A percentile compares a stretch with the other conserved stretches of the same genome.
These are phyloP conservation scores for Wickerhamomyces sydowiorum DNA, from an alignment of 805 yeast genomes.

Conservation along the genomic window DNA sequence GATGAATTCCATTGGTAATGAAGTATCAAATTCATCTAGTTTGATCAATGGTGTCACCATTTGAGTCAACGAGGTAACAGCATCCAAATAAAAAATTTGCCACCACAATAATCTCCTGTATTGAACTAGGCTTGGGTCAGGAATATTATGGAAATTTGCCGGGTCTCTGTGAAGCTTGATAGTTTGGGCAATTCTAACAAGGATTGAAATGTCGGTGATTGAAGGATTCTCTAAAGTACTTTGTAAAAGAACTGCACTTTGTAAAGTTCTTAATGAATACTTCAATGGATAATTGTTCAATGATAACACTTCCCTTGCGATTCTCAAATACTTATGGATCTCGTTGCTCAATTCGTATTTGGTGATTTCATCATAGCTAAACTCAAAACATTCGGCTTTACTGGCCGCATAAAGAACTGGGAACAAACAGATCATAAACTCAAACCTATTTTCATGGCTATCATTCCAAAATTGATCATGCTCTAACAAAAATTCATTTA, in stretches of 20 bases:
- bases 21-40: slow-evolving; percentile 48
- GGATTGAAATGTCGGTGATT: slow-evolving; percentile 48
- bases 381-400: slow-evolving; percentile 54
- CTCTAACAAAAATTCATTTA: slow-evolving; percentile 35
- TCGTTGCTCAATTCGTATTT: slow-evolving; percentile 32
- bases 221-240: slow-evolving; percentile 53
- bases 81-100: slow-evolving; percentile 57
- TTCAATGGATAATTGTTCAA: slow-evolving; percentile 47
- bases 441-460: slow-evolving; percentile 26
- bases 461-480: slow-evolving; percentile 47
- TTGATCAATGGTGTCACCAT: slow-evolving; percentile 49
- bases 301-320: slow-evolving; percentile 42
- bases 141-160: slow-evolving; percentile 41
- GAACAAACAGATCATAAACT: slow-evolving; percentile 43
- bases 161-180: slow-evolving; percentile 58
- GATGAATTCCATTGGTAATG: slow-evolving; percentile 44
- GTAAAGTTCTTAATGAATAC: slow-evolving; percentile 32
- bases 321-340: slow-evolving; percentile 43
- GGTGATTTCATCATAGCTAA: slow-evolving; percentile 33
- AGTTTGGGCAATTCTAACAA: slow-evolving; percentile 51
- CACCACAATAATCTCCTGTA: slow-evolving; percentile 59
- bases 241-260: slow-evolving; percentile 44
- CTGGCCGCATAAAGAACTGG: slow-evolving; percentile 55
- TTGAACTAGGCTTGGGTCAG: slow-evolving; percentile 43
- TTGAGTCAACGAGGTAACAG: slow-evolving; percentile 49